Evolutionary conservation across 805 yeast species (phyloP).

Genomic region (Teunomyces aglyptinius): DNA sequence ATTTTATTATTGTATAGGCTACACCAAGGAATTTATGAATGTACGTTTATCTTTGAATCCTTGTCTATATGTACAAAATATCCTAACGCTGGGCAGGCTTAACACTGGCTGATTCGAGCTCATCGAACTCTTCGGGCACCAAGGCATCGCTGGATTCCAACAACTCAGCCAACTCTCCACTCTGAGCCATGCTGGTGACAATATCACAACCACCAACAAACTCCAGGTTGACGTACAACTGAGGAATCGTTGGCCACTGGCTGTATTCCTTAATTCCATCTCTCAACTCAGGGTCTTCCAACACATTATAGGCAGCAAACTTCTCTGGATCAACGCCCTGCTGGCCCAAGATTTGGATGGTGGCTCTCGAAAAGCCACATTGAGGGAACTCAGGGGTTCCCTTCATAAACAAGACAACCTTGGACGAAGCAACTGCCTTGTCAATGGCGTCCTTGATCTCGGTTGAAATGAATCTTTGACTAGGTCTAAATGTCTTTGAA

Average conservation of each 20-base stretch:
- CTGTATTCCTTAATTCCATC: constrained; percentile 93
- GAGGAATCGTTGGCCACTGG: constrained; percentile 99
- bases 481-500: background rate
- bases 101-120: constrained; percentile 25
- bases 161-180: constrained; percentile 86
- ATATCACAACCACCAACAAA: constrained; percentile 98
- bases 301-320: constrained; percentile 95
- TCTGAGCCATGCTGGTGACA: constrained; percentile 82
- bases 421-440: constrained; percentile 81
- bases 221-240: constrained; percentile 84
- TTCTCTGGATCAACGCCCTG: constrained; percentile 96
- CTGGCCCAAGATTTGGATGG: constrained; percentile 89
- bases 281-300: constrained; percentile 92
- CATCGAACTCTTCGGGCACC: constrained; percentile 72
- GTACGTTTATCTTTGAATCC: background rate
- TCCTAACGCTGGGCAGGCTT: constrained; percentile 28
- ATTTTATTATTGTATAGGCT: background rate
- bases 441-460: constrained; percentile 85
- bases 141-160: constrained; percentile 77
- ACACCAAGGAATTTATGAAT: background rate
- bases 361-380: constrained; percentile 95
- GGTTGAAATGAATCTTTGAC: constrained; percentile 56
- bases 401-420: constrained; percentile 96
- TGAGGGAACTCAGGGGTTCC: constrained; percentile 98
- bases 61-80: background rate